Conservation (phyloP, 345 rosid genomes). For the Dimocarpus longan region DNA sequence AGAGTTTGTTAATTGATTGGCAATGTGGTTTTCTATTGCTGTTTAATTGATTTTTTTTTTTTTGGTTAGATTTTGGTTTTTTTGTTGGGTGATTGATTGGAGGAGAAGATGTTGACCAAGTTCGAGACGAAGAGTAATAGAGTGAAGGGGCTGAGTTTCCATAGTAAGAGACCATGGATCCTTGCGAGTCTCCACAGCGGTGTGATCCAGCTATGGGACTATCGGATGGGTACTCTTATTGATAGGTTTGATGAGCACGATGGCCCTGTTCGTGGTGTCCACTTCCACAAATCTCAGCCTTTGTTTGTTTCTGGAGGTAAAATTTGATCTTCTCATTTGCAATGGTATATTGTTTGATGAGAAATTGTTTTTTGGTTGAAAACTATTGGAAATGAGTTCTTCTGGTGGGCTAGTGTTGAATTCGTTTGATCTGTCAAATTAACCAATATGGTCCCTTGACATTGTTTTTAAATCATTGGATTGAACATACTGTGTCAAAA, state of each 20-base stretch:
- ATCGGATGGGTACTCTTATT: conserved; percentile 93
- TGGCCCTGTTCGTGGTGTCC: conserved; percentile 99
- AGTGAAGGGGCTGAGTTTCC: conserved; percentile 97
- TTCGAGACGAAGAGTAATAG: conserved; percentile 98
- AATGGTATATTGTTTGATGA: background rate
- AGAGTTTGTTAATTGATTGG: background rate
- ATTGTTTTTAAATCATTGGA: background rate
- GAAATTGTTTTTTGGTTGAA: background rate
- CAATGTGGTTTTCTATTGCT: background rate
- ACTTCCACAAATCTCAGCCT: conserved; percentile 92
- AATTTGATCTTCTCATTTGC: background rate
- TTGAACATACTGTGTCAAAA: background rate
- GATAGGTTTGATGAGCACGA: conserved; percentile 97
- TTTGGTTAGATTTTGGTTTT: conserved; percentile 15
- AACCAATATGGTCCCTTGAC: background rate
- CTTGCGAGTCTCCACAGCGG: conserved; percentile 98
- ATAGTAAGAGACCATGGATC: conserved; percentile 97
- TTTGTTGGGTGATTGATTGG: conserved; percentile 31
- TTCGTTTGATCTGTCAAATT: conserved; percentile 14
- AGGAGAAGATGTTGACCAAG: conserved; percentile 80
- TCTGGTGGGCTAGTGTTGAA: background rate
- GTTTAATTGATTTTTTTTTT: conserved; percentile 7
- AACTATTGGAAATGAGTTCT: background rate
- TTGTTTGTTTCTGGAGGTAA: conserved; percentile 94
- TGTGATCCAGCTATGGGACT: conserved; percentile 99